These are phyloP conservation scores for Stephanodiscus minutulus DNA, from an alignment of 108 stramenopile genomes.

Conservation along the genomic window DNA sequence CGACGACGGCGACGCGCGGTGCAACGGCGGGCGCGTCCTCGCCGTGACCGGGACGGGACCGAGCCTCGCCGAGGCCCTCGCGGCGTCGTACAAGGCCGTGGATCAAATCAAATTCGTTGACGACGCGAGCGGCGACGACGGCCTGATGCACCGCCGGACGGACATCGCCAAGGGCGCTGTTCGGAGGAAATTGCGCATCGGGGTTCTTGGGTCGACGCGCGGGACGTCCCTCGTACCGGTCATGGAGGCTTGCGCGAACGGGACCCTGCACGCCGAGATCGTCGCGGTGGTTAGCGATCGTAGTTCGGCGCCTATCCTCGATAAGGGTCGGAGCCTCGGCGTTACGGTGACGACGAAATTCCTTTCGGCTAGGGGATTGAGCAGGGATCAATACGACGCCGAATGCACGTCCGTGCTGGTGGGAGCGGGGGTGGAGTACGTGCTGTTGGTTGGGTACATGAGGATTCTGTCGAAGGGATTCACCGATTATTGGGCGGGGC, in stretches of 20 bases:
- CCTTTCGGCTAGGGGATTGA: constrained; percentile 78
- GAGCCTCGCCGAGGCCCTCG: constrained; percentile 80
- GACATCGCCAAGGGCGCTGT: constrained; percentile 86
- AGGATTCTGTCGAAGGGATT: constrained; percentile 92
- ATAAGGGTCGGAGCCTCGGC: constrained; percentile 87
- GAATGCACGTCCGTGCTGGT: constrained; percentile 89
- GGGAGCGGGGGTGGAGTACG: constrained; percentile 91
- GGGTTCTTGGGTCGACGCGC: constrained; percentile 94
- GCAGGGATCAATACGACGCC: constrained; percentile 91
- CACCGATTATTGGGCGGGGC: constrained; percentile 86
- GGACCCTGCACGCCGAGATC: constrained; percentile 86
- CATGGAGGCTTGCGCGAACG: constrained; percentile 88
- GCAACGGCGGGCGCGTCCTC: constrained; percentile 95
- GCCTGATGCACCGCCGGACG: constrained; percentile 78
- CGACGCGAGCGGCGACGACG: constrained; percentile 28
- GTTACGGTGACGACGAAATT: constrained; percentile 82
- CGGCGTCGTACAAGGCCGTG: constrained; percentile 86
- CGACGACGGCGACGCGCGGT: constrained; percentile 61
- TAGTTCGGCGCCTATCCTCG: constrained; percentile 79
- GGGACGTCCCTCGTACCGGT: constrained; percentile 95
- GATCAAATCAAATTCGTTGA: constrained; percentile 65
- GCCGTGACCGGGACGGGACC: constrained; percentile 92
- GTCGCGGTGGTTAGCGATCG: constrained; percentile 93
- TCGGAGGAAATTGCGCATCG: constrained; percentile 83
- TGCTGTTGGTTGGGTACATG: constrained; percentile 99